phyloP scores from a whole-genome alignment of 768 basidiomycete species.

The Macrolepiota fuliginosa region DNA sequence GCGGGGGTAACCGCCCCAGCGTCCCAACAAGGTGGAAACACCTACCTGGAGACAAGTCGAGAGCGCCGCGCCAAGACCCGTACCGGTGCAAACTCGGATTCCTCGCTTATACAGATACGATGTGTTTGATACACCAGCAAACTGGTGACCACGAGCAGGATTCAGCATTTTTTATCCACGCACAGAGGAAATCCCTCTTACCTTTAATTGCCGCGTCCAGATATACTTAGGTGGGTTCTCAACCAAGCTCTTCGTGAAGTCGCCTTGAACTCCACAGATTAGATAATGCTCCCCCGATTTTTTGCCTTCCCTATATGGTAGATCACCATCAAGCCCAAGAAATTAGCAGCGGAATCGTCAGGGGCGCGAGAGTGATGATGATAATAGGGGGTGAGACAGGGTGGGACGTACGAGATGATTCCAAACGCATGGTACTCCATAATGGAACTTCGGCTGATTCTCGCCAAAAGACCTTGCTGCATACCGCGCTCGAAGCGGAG shows the following conservation, averaged over 20 bases:
- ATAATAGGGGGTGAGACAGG: background rate
- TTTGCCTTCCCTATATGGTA: conserved; percentile 57
- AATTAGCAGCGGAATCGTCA: background rate
- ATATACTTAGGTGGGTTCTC: conserved; percentile 67
- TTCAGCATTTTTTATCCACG: background rate
- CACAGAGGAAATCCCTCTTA: conserved; percentile 22
- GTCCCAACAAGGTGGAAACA: conserved; percentile 1
- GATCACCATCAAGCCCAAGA: background rate
- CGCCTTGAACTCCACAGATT: conserved; percentile 83
- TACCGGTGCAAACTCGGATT: conserved; percentile 84
- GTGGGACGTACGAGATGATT: conserved; percentile 62
- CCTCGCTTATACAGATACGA: conserved; percentile 75
- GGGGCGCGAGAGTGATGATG: background rate
- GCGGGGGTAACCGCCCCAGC: background rate
- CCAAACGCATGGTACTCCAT: conserved; percentile 88
- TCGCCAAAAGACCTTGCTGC: conserved; percentile 80
- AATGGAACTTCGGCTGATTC: conserved; percentile 72
- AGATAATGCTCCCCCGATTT: conserved; percentile 76
- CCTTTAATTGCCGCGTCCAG: conserved; percentile 84
- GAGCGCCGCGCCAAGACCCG: conserved; percentile 79
- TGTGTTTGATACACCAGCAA: conserved; percentile 81
- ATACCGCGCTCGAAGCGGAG: conserved; percentile 81
- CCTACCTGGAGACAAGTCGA: conserved; percentile 80
- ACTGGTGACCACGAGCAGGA: conserved; percentile 40
- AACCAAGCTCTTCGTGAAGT: conserved; percentile 75